Base-by-base conservation (phyloP, 2,329 filamentous ascomycete genomes). In the Alternaria burnsii region DNA sequence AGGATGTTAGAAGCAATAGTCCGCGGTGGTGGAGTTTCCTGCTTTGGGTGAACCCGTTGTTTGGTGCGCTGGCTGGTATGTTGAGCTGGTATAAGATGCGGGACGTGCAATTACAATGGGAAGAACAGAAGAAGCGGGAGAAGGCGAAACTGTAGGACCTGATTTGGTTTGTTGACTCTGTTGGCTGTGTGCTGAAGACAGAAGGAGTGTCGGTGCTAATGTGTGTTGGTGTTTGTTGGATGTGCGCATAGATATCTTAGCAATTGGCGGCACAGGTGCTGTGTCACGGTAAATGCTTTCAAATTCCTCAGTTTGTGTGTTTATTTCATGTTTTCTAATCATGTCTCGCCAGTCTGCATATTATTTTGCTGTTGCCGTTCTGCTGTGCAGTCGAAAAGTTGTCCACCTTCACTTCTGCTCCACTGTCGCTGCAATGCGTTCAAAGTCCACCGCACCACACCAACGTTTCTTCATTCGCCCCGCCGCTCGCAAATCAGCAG, bases 11-110 rank as follows among this genome's bases (percentile, higher is more conserved):
- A 71, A 82, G 72, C 46, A 79, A 81, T 18, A 95, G 90, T 76
- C 92, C 92, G 7, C 79, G 82, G 63, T 96, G 93, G 92, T 98
- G 95, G 94, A 88, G 88, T n/a, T 90, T 87, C 86, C 59, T 91
- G 61, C 78, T 88, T 51, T 78, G 88, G 74, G 67, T 89, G 40
- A 91, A 86, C 74, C 94, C 94, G 65, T 93, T 93, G 41, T 71
- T 96, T 66, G 94, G 90, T 1, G 85, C 89, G 20, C 80, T 85
- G 11, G 85, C 89, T 58, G 92, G 88, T 0, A 79, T 87, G 28
- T 94, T 89, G 89, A 89, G 86, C 69, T 87, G 92, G 75, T 89
- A 89, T 81, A 83, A 88, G 74, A 95, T 94, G 79, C 84, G 86
- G 73, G 84, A 82, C 71, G 88, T 89, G 67, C 91, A 92, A 79